Base-by-base conservation (phyloP, 805 yeast genomes). In the Debaryomyces maramus region DNA sequence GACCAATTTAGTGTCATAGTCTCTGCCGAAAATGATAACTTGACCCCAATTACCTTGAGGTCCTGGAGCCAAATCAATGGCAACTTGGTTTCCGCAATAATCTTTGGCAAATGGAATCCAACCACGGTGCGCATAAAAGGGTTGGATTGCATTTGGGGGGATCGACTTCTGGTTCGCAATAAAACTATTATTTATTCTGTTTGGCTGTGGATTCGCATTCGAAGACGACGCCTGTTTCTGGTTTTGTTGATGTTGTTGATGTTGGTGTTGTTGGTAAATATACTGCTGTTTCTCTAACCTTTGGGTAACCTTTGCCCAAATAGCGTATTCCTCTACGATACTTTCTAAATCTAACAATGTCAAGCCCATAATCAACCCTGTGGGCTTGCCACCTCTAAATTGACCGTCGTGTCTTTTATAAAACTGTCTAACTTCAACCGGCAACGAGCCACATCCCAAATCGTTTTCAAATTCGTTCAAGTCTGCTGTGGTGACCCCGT, bases 351-450 rank as follows among this genome's bases (percentile, higher is more conserved):
- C 75, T 46, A 70, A 58, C 20, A 70, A 55, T 3, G 61, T 60
- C 51, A 70, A 52, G 5, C 75, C 75, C 70, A 70, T 63, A 27
- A 70, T 48, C 41, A 69, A 57, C 1, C 75, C 75, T 2, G 75
- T 67, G 19, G 75, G 75, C 45, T 66, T 63, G 2, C 73, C 74
- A 14, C 73, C 74, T 41, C 70, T 56, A 34, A 68, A 58, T 49
- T 70, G 75, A 33, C 75, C 75, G 48, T 70, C 75, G 50, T 69
- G 74, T 43, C 65, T 57, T 50, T 69, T 70, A 50, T 66, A 70
- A 45, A 66, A 66, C 45, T 69, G 73, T 51, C 75, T 67, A 32
- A 70, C 63, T 42, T 70, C 75, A 6, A 55, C 56, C 4, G 75
- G 75, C 40, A 70, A 61, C n/a, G 62, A 53, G 1, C 74, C 74